A percentile compares a stretch with the other conserved stretches of the same genome.
Evolutionary conservation across 495 filamentous ascomycete genomes (phyloP).

Genomic region (Tuber indicum): DNA sequence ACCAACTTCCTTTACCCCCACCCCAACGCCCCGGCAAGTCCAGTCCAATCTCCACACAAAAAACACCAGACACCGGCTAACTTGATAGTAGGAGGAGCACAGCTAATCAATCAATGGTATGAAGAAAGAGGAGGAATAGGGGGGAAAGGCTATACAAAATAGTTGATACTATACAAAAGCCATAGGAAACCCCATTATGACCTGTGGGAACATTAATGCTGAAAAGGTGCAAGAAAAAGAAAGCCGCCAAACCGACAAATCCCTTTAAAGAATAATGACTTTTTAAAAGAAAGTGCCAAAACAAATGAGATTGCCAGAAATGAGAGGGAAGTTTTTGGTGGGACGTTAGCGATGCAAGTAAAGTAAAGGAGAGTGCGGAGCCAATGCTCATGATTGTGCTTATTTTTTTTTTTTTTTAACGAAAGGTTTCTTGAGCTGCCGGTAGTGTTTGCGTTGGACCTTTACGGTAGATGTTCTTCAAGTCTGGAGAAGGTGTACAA

Average conservation of each 20-base stretch:
- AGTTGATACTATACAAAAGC: neutral
- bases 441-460: neutral
- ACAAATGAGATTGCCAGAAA: neutral
- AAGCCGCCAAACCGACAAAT: neutral
- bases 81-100: neutral
- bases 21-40: neutral
- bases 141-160: neutral
- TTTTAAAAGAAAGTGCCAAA: neutral
- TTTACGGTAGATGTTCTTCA: neutral
- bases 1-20: neutral
- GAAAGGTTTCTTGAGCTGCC: neutral
- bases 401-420: neutral
- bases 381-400: neutral
- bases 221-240: neutral
- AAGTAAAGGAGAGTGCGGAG: neutral
- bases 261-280: neutral
- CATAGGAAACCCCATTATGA: neutral
- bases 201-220: neutral
- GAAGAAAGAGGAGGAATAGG: neutral
- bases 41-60: neutral
- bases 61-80: neutral
- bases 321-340: neutral
- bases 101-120: neutral
- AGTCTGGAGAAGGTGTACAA: neutral
- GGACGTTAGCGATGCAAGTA: neutral